phyloP scores from a whole-genome alignment of 768 basidiomycete genomes.

The Lenzites betulinus region DNA sequence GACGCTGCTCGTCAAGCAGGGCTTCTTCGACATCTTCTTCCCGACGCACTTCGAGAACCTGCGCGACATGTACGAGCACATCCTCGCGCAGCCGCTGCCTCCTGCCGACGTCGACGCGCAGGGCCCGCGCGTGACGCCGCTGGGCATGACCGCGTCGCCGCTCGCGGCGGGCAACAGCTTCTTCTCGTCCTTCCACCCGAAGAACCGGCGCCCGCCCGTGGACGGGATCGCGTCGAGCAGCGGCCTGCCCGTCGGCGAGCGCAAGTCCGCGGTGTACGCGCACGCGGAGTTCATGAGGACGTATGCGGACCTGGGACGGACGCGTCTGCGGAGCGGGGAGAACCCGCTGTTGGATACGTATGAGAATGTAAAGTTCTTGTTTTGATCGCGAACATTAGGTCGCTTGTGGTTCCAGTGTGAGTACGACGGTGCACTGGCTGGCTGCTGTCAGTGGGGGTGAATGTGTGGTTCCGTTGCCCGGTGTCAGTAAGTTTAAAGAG shows the following conservation, averaged over 20 bases:
- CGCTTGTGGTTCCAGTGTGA: too few species aligned
- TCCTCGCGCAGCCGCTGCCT: constrained; percentile 59
- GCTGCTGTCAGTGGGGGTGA: too few species aligned
- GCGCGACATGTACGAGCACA: constrained; percentile 87
- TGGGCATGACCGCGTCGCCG: constrained; percentile 50
- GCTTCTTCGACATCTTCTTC: constrained; percentile 99
- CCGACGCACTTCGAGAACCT: constrained; percentile 87
- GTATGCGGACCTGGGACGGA: constrained; percentile 75
- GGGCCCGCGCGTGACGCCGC: constrained; percentile 51
- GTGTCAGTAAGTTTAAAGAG: too few species aligned
- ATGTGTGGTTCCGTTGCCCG: too few species aligned
- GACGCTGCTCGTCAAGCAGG: constrained; percentile 90
- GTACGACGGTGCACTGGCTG: too few species aligned
- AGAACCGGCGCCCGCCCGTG: constrained; percentile 58
- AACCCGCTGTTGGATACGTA: constrained; percentile 91
- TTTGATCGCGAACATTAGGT: constrained; percentile 42
- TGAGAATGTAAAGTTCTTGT: constrained; percentile 91
- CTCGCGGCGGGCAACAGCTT: constrained; percentile 60
- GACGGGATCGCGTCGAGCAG: constrained; percentile 77
- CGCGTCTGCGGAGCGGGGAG: constrained; percentile 76
- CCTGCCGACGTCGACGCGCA: constrained; percentile 29
- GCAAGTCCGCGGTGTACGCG: constrained; percentile 80
- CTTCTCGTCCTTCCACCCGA: constrained; percentile 67
- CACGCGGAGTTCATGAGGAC: constrained; percentile 89
- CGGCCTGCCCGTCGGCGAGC: constrained; percentile 78